Evolutionary conservation across 1,284 basidiomycete genomes (phyloP), one percentile per base, ranked within the genome.

Genomic region (Trametes pubescens): DNA sequence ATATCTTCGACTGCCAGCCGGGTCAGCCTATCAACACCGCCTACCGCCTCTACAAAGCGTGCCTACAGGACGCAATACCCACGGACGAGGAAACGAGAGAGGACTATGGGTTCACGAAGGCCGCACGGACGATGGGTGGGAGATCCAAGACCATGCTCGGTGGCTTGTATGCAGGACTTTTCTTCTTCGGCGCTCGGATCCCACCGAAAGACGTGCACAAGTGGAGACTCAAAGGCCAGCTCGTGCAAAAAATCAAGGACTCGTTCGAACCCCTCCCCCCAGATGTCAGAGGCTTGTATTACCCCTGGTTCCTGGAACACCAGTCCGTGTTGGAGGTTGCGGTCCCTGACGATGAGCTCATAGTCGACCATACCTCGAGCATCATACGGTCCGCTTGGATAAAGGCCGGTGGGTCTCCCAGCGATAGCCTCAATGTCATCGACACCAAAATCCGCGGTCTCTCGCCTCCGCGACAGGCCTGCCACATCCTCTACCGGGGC

Each of bases 81-180:
- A 63, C 70, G 8, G 70, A 80, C 62, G 44, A 55, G 3, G 74
- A 77, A 58, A 80, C 79, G 9, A 61, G 69, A 24, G 38, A 64
- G 24, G 79, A 81, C 57, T 82, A 76, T 59, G 79, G 78, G 7
- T 81, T 82, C 65, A 51, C 64, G 11, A 71, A 70, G 11, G 70
- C 72, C 1, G 56, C 40, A 16, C 14, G 40, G 14, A 43, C 40
- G 1, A 43, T 43, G 40, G 59, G 18, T 59, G 60, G 1, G 10
- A 44, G 9, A 7, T 64, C 1, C 48, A 54, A 9, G n/a, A 24
- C 8, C 16, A 38, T 4, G 40, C 57, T 6, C 59, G 62, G 24
- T 59, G 61, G 7, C 2, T n/a, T 43, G 18, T 43, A 18, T 16
- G 3, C 4, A 43, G 40, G 40, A 7, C 14, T 43, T 7, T 43